Evolutionary conservation across 2,329 filamentous ascomycete species (phyloP), one percentile per base, ranked within the genome.

Genomic region (Penicillium sp.): DNA sequence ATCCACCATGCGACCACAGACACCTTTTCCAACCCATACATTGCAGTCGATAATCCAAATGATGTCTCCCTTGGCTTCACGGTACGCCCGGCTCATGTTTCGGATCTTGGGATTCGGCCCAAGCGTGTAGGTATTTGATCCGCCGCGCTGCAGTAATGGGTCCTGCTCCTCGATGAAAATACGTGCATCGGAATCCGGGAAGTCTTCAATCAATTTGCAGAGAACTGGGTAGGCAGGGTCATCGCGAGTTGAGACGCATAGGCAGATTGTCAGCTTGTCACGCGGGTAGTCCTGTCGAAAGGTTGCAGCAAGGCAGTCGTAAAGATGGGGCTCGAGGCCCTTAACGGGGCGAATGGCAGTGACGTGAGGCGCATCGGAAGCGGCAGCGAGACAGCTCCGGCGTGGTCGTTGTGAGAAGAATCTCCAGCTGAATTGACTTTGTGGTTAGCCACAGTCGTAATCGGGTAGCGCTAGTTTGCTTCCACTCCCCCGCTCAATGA

Each of bases 61-160:
- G 26, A 98, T 83, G 70, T 97, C 92, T 1, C 90, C 89, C 62
- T 88, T 88, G 1, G 92, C 91, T 70, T 98, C 93, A 27, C 92
- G 81, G 71, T 97, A 99, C 2, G 92, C 93, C 44, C 92, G 85
- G 72, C 93, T 97, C 81, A 98, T 91, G 73, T 99, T 99, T 50
- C 95, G 84, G 66, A 99, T 96, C 80, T 99, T 99, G n/a, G 95
- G 95, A 69, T 99, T 99, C 1, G 95, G 95, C 0, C 96, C 96
- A 55, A 98, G 82, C 55, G 85, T 82, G 61, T 83, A 76, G 50
- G 76, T 68, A 47, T 81, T 75, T 53, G 81, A 82, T 11, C 77
- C 74, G 31, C 79, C 67, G 29, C 81, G 83, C 53, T 85, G 83
- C 9, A 96, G 78, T 29, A 86, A 74, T 0, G 89, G 86, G 71